Conservation (phyloP, 306 rosid species). For the Abrus pulchellus region DNA sequence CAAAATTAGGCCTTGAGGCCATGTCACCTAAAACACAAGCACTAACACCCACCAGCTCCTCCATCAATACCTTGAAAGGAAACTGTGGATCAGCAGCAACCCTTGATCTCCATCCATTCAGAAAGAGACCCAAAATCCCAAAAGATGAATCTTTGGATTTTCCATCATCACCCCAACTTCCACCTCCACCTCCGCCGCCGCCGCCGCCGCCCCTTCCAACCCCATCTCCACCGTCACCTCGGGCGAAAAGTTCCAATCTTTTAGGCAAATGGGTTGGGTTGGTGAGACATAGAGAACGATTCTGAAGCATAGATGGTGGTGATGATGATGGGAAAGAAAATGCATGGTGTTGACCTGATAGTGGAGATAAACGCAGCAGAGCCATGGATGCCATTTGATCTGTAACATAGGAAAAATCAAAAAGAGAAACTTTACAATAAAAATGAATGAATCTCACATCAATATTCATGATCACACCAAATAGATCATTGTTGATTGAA, state of each 20-base stretch:
- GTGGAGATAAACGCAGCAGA: conserved; percentile 67
- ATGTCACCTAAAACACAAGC: conserved; percentile 94
- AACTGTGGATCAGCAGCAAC: conserved; percentile 99
- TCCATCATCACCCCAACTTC: conserved; percentile 44
- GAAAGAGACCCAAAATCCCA: conserved; percentile 71
- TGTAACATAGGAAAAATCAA: conserved; percentile 33
- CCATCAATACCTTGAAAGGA: conserved; percentile 96
- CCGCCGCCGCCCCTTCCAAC: conserved; percentile 53
- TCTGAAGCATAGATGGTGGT: conserved; percentile 44
- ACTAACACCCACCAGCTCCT: conserved; percentile 88
- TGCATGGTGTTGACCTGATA: conserved; percentile 43
- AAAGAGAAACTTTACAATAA: conserved; percentile 21
- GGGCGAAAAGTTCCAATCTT: conserved; percentile 59
- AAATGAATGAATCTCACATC: conserved; percentile 13
- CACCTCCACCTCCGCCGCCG: conserved; percentile 29
- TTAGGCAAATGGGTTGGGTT: conserved; percentile 38
- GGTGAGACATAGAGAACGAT: conserved; percentile 49
- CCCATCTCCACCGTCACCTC: conserved; percentile 65
- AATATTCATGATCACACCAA: conserved; percentile 26
- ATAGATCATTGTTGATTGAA: conserved; percentile 19
- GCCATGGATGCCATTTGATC: conserved; percentile 72
- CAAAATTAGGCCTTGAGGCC: conserved; percentile 97
- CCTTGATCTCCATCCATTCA: conserved; percentile 92
- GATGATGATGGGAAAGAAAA: conserved; percentile 56
- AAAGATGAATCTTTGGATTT: conserved; percentile 52